phyloP scores from a whole-genome alignment of 768 basidiomycete species.

The Kwoniella sp. region DNA sequence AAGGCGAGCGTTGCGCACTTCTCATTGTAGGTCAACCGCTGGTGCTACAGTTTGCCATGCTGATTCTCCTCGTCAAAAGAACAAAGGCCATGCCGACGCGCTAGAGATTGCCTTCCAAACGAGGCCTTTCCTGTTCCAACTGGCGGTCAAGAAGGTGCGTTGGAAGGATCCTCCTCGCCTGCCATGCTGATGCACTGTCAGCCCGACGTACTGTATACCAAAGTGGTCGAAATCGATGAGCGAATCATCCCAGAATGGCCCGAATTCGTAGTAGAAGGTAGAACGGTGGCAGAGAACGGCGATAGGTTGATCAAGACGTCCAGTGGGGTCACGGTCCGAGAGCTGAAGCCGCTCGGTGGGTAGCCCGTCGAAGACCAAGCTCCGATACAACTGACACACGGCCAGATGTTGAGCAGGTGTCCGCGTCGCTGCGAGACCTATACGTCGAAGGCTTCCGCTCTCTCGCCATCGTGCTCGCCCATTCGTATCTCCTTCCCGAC shows the following conservation, averaged over 20 bases:
- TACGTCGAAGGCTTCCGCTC: conserved; percentile 63
- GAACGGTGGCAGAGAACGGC: conserved; percentile 12
- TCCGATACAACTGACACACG: background rate
- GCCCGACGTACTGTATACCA: conserved; percentile 18
- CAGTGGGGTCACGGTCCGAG: conserved; percentile 16
- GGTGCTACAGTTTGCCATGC: conserved; percentile 80
- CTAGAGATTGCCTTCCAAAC: conserved; percentile 24
- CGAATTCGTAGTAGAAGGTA: conserved; percentile 22
- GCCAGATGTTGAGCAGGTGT: conserved; percentile 9
- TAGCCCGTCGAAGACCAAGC: background rate
- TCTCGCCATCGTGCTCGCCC: conserved; percentile 40
- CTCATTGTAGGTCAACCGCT: conserved; percentile 16
- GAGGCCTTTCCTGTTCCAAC: conserved; percentile 64
- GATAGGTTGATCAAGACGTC: conserved; percentile 19
- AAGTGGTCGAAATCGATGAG: conserved; percentile 22
- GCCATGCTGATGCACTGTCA: conserved; percentile 52
- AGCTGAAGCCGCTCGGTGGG: conserved; percentile 16
- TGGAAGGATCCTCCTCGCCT: conserved; percentile 58
- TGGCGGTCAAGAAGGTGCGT: conserved; percentile 63
- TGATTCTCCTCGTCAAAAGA: conserved; percentile 61
- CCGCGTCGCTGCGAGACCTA: background rate
- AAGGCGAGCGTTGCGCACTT: conserved; percentile 36
- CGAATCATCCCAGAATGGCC: conserved; percentile 23
- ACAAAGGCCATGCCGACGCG: conserved; percentile 33
- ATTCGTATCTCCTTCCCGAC: conserved; percentile 63